Percentiles rank a stretch among this genome's conserved stretches.
Evolutionary conservation across 768 basidiomycete species (phyloP).

Genomic region (Naganishia randhawae): DNA sequence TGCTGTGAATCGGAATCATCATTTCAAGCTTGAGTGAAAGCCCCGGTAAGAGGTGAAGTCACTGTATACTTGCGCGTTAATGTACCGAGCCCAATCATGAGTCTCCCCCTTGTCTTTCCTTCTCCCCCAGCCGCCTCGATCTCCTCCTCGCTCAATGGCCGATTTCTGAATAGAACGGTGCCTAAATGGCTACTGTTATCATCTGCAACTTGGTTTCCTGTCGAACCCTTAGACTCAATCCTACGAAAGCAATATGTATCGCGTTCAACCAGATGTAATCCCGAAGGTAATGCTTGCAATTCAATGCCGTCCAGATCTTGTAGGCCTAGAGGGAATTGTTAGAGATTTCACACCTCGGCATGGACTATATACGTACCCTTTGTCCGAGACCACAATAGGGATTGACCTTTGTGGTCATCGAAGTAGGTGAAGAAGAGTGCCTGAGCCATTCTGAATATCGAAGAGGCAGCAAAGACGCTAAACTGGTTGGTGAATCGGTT

Average conservation of each 20-base stretch:
- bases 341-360: not conserved
- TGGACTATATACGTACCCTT: constrained; percentile 21
- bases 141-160: constrained; percentile 26
- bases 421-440: constrained; percentile 47
- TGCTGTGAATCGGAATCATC: not conserved
- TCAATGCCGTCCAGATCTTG: constrained; percentile 35
- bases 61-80: constrained; percentile 34
- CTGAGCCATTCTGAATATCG: not conserved
- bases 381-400: constrained; percentile 32
- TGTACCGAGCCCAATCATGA: constrained; percentile 47
- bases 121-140: constrained; percentile 35
- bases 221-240: constrained; percentile 28
- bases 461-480: not conserved
- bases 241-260: constrained; percentile 42
- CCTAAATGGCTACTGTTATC: constrained; percentile 15
- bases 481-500: not conserved
- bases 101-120: constrained; percentile 37
- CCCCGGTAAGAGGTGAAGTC: not conserved
- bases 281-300: constrained; percentile 43
- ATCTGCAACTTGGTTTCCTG: not conserved
- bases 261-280: constrained; percentile 39
- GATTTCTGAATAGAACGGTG: constrained; percentile 37
- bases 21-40: not conserved
- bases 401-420: constrained; percentile 49
- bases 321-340: not conserved